A percentile compares a stretch with the other conserved stretches of the same genome.
Evolutionary conservation across 148 eudicot species (phyloP).

Genomic region (Talinum fruticosum): DNA sequence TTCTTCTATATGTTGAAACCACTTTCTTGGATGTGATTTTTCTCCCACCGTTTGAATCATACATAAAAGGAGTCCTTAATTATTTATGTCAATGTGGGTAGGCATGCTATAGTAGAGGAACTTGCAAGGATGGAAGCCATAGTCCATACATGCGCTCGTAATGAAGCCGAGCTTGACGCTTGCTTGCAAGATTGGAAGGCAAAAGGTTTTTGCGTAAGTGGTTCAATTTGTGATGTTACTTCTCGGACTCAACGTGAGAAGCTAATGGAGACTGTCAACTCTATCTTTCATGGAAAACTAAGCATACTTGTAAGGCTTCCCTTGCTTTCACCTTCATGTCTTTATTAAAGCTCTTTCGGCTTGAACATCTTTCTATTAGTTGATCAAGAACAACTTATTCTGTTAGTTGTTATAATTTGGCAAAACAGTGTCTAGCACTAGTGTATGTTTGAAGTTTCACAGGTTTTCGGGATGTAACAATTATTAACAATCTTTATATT

Average conservation of each 20-base stretch:
- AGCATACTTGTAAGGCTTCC: constrained; percentile 11
- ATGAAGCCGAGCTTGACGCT: constrained; percentile 5
- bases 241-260: constrained; percentile 5
- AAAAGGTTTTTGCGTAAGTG: constrained; percentile 14
- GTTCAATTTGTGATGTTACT: constrained; percentile 19
- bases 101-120: constrained; percentile 21
- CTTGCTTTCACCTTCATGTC: neutral
- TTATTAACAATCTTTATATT: no score
- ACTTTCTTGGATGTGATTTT: no score
- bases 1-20: no score
- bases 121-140: constrained; percentile 5
- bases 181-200: constrained; percentile 13
- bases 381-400: no score
- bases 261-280: constrained; percentile 8
- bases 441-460: no score
- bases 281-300: constrained; percentile 10
- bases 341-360: no score
- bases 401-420: no score
- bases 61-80: no score
- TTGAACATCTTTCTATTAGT: no score
- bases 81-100: neutral
- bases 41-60: neutral
- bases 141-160: constrained; percentile 17
- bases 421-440: no score
- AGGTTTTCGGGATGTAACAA: no score